Conservation (phyloP, 2,329 filamentous ascomycete species). For the Fusarium hostae region DNA sequence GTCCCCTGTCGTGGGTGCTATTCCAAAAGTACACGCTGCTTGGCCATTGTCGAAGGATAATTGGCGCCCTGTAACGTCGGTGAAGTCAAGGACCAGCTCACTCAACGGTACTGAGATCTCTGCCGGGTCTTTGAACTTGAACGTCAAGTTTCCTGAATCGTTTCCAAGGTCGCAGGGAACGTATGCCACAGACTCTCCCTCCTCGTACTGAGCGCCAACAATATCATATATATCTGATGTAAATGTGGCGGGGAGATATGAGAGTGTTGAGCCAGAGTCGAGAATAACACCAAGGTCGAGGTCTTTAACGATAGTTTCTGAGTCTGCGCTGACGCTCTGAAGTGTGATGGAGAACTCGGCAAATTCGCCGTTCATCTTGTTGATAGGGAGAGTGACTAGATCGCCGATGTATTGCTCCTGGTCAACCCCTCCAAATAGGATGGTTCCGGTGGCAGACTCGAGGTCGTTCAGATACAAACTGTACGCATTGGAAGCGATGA, state of each 20-base stretch:
- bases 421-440: slow-evolving; percentile 82
- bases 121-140: slow-evolving; percentile 62
- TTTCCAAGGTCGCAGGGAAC: slow-evolving; percentile 67
- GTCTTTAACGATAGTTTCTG: slow-evolving; percentile 55
- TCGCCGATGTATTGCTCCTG: slow-evolving; percentile 70
- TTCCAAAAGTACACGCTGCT: slow-evolving; percentile 73
- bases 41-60: slow-evolving; percentile 64
- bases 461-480: slow-evolving; percentile 82
- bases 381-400: slow-evolving; percentile 74
- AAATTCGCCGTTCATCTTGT: slow-evolving; percentile 62
- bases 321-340: slow-evolving; percentile 64
- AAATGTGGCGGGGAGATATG: slow-evolving; percentile 71
- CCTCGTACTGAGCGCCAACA: slow-evolving; percentile 69
- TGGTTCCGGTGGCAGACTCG: slow-evolving; percentile 70
- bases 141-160: slow-evolving; percentile 57
- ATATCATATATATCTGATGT: slow-evolving; percentile 65
- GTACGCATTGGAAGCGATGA: slow-evolving; percentile 75
- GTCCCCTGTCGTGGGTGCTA: slow-evolving; percentile 66
- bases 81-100: slow-evolving; percentile 68
- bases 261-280: slow-evolving; percentile 76
- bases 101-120: slow-evolving; percentile 65
- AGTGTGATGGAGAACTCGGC: slow-evolving; percentile 76
- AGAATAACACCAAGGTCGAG: slow-evolving; percentile 72
- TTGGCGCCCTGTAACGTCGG: slow-evolving; percentile 58
- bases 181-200: slow-evolving; percentile 64